Percentiles rank a stretch among this genome's conserved stretches.
Conservation (phyloP, 345 rosid species). For the Euphorbia lathyris region DNA sequence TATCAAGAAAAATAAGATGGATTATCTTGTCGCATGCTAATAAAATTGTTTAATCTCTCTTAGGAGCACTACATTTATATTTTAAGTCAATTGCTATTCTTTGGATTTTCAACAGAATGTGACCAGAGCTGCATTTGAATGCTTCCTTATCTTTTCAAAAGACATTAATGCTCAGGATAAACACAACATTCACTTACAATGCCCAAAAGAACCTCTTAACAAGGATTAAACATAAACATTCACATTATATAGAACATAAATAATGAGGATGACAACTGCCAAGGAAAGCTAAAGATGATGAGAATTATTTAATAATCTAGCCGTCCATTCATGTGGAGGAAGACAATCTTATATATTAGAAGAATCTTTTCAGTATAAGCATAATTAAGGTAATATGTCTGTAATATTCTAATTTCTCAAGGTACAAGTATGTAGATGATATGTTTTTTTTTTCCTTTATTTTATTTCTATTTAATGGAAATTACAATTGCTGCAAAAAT, state of each 20-base stretch:
- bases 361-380: neutral
- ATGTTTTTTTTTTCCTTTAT: slow-evolving; percentile 7
- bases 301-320: neutral
- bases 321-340: neutral
- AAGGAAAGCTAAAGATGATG: neutral
- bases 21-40: neutral
- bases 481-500: neutral
- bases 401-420: neutral
- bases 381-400: neutral
- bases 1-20: neutral
- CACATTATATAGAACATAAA: neutral
- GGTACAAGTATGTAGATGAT: neutral
- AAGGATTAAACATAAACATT: neutral
- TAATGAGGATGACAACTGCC: neutral
- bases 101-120: neutral
- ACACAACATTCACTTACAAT: neutral
- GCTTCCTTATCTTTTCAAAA: neutral
- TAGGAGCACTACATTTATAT: neutral
- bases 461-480: neutral
- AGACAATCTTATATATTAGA: neutral
- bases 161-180: neutral
- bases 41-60: neutral
- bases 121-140: neutral
- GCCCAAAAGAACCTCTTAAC: neutral
- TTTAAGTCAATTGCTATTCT: neutral